Conservation (phyloP, 2,329 filamentous ascomycete species). For the Scortechinia acanthostroma region DNA sequence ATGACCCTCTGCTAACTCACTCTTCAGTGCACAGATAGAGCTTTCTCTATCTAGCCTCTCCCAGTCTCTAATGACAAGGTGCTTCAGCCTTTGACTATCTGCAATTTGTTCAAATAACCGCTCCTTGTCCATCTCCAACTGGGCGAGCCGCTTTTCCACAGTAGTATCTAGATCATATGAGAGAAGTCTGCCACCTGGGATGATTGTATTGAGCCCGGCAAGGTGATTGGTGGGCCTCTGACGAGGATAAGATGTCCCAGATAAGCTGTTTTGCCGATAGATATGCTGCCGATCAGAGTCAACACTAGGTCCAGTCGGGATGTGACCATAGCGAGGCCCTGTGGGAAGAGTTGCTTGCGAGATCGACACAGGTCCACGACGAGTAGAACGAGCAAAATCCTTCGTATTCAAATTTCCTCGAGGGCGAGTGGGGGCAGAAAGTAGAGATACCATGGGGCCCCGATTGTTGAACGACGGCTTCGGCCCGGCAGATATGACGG, state of each 20-base stretch:
- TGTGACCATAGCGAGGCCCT: too few relatives aligned
- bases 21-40: conserved; percentile 31
- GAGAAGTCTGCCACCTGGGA: conserved; percentile 29
- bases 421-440: conserved; percentile 35
- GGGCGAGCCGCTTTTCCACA: conserved; percentile 30
- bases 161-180: conserved; percentile 23
- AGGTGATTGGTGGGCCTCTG: conserved; percentile 18
- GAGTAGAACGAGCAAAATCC: conserved; percentile 10
- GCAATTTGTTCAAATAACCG: conserved; percentile 30
- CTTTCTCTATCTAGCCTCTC: conserved; percentile 34
- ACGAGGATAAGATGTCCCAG: neutral
- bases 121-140: conserved; percentile 32
- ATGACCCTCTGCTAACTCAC: conserved; percentile 35
- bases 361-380: neutral
- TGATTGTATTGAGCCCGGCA: conserved; percentile 11
- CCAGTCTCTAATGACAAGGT: conserved; percentile 32
- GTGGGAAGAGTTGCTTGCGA: neutral
- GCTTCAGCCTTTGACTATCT: conserved; percentile 30
- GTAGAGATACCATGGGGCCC: conserved; percentile 23
- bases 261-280: neutral
- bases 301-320: too few relatives aligned
- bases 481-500: too few relatives aligned
- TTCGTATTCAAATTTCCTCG: conserved; percentile 23
- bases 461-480: conserved; percentile 24
- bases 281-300: too few relatives aligned